phyloP scores from a whole-genome alignment of 192 early-diverging fungal genomes.

The Linnemannia exigua region DNA sequence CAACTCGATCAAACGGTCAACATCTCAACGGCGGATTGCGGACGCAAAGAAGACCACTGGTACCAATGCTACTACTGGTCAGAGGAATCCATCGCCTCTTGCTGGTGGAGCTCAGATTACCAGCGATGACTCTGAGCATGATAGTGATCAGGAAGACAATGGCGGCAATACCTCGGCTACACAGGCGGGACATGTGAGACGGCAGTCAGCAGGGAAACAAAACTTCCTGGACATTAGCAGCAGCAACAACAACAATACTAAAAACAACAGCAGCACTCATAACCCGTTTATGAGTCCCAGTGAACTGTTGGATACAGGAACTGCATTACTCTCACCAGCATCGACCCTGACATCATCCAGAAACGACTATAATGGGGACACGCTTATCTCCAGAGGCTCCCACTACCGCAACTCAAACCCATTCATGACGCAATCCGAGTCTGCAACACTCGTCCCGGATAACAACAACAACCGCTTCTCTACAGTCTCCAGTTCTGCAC shows the following conservation, averaged over 20 bases:
- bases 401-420: conserved; percentile 36
- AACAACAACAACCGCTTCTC: background rate
- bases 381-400: background rate
- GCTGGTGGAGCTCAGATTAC: background rate
- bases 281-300: conserved; percentile 39
- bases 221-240: background rate
- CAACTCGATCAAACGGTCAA: conserved; percentile 50
- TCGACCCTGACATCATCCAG: background rate
- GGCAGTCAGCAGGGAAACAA: background rate
- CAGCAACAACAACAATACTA: background rate
- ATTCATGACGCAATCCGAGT: conserved; percentile 32
- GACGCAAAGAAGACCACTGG: conserved; percentile 15
- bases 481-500: background rate
- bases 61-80: background rate
- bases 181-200: background rate
- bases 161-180: background rate
- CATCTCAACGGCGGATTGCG: conserved; percentile 31
- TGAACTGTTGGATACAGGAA: background rate
- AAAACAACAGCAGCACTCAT: background rate
- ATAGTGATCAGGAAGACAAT: background rate
- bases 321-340: background rate
- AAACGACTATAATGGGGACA: background rate
- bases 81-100: conserved; percentile 18
- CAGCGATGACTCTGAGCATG: background rate
- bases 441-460: background rate